phyloP scores from a whole-genome alignment of 164 flowering plant genomes.

The Pachysandra terminalis region DNA sequence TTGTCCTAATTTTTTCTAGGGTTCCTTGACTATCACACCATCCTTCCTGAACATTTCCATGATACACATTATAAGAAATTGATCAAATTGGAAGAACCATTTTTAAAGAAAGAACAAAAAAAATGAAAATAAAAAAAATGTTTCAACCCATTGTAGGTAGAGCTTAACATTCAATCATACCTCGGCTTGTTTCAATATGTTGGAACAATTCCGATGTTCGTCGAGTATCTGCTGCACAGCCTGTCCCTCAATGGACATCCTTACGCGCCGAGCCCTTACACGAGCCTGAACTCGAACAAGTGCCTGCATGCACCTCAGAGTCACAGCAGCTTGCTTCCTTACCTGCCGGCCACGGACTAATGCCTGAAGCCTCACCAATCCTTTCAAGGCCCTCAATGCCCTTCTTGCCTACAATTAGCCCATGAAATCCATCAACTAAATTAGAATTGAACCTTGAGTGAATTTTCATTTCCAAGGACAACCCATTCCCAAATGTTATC shows the following conservation, averaged over 20 bases:
- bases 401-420: conserved; percentile 58
- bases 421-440: background rate
- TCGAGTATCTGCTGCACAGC: conserved; percentile 74
- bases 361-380: conserved; percentile 83
- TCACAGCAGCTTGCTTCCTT: conserved; percentile 90
- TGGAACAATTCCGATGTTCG: conserved; percentile 54
- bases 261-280: conserved; percentile 80
- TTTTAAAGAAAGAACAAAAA: background rate
- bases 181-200: conserved; percentile 79
- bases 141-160: background rate
- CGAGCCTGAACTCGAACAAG: conserved; percentile 88
- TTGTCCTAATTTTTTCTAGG: conserved; percentile 52
- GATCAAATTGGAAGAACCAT: no score
- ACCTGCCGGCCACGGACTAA: conserved; percentile 79
- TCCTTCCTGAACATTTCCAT: conserved; percentile 44
- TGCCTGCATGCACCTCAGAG: conserved; percentile 88
- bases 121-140: background rate
- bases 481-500: no score
- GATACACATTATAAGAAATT: background rate
- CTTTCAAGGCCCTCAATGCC: conserved; percentile 76
- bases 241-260: conserved; percentile 91
- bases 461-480: no score
- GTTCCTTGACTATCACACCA: conserved; percentile 91
- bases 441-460: no score
- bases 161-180: conserved; percentile 24